Percentiles rank a stretch among this genome's conserved stretches.
Conservation (phyloP, 352 stramenopile genomes). For the Thraustochytrium sp. region DNA sequence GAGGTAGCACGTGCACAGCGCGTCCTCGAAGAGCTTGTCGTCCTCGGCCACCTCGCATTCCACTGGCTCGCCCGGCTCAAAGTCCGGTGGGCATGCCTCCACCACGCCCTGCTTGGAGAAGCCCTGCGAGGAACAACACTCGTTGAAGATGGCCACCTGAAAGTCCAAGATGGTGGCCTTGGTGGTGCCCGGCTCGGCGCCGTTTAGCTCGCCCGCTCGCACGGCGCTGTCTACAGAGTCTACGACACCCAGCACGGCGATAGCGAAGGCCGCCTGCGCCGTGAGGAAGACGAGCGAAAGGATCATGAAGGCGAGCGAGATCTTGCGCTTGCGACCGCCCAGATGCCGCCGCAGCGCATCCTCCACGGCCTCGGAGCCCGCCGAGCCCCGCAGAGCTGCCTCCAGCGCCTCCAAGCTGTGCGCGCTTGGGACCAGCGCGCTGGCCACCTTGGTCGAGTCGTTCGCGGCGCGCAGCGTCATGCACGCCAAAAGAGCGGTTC, state of each 20-base stretch:
- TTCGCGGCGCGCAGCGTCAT: too few relatives aligned
- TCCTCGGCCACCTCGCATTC: neutral
- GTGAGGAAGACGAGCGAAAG: neutral
- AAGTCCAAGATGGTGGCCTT: neutral
- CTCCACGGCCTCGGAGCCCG: neutral
- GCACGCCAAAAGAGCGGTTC: too few relatives aligned
- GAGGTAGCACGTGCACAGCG: neutral
- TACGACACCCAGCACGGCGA: neutral
- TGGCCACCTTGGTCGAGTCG: too few relatives aligned
- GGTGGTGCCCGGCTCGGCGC: neutral
- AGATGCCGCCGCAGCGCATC: neutral
- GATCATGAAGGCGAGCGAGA: neutral
- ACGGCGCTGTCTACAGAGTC: neutral
- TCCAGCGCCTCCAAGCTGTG: too few relatives aligned
- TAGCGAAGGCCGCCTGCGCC: neutral
- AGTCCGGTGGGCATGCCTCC: neutral
- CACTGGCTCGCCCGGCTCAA: neutral
- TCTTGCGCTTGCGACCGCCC: neutral
- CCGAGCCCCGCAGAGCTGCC: neutral
- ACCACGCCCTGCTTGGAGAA: neutral
- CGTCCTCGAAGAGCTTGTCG: neutral
- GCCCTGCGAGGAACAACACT: neutral
- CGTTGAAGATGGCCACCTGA: neutral
- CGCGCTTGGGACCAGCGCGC: too few relatives aligned
- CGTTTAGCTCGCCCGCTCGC: neutral